Conservation (phyloP, 768 basidiomycete genomes). For the Calocera cornea region DNA sequence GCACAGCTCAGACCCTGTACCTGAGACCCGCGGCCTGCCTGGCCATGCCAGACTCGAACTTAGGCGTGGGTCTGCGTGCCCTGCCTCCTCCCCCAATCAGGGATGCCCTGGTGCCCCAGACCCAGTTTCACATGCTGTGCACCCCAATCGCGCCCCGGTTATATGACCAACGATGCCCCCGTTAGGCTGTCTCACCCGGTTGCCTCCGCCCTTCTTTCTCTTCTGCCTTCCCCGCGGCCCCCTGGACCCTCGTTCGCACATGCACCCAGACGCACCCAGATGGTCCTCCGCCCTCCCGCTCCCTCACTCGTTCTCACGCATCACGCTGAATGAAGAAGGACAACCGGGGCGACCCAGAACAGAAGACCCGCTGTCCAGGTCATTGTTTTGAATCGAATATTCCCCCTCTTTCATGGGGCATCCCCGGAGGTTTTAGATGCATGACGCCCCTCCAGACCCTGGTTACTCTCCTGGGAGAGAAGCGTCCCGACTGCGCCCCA, state of each 20-base stretch:
- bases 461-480: not conserved
- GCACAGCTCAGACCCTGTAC: constrained; percentile 1
- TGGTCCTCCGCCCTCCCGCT: not conserved
- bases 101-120: not conserved
- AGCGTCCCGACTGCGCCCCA: not conserved
- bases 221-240: not conserved
- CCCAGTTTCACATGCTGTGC: constrained; percentile 5
- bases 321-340: not conserved
- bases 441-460: not conserved
- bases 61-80: too few relatives aligned
- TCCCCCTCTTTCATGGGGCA: not conserved
- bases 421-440: not conserved
- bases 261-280: not conserved
- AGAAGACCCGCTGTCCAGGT: not conserved
- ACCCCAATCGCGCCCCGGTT: not conserved
- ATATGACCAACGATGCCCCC: not conserved
- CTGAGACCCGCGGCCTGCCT: not conserved
- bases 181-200: not conserved
- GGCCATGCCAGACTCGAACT: too few relatives aligned
- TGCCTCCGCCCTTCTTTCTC: not conserved
- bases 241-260: not conserved
- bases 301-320: constrained; percentile 1
- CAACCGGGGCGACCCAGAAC: not conserved
- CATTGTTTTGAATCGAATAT: not conserved
- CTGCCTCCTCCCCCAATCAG: not conserved